Percentiles rank a stretch among this genome's conserved stretches.
phyloP scores from a whole-genome alignment of 805 yeast species.

The Kodamaea restingae region DNA sequence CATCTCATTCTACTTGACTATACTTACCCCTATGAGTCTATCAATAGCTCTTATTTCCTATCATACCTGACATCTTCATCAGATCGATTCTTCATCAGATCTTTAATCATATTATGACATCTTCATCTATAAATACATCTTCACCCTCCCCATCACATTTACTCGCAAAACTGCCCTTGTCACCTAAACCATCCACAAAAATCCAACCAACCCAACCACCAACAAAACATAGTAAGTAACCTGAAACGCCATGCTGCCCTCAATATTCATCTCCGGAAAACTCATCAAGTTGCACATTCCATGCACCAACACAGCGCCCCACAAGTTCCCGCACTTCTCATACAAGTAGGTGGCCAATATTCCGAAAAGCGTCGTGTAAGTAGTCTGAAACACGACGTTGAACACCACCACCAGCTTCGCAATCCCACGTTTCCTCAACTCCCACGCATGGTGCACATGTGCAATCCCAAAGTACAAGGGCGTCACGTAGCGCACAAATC shows the following conservation, averaged over 20 bases:
- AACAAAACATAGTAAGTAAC: slow-evolving; percentile 37
- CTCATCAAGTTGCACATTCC: slow-evolving; percentile 68
- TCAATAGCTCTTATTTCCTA: too few relatives aligned
- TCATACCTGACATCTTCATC: too few relatives aligned
- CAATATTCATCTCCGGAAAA: slow-evolving; percentile 44
- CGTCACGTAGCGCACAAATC: slow-evolving; percentile 25
- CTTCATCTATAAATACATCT: not conserved
- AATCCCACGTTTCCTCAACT: slow-evolving; percentile 12
- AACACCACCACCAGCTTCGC: slow-evolving; percentile 41
- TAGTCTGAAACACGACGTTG: slow-evolving; percentile 47
- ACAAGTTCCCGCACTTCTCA: slow-evolving; percentile 47
- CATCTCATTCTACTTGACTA: too few relatives aligned
- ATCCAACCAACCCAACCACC: slow-evolving; percentile 40
- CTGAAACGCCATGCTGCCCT: slow-evolving; percentile 15
- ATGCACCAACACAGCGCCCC: slow-evolving; percentile 59
- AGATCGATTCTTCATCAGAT: too few relatives aligned
- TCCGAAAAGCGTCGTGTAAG: slow-evolving; percentile 71
- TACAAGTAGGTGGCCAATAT: slow-evolving; percentile 55
- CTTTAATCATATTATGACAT: too few relatives aligned
- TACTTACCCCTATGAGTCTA: too few relatives aligned
- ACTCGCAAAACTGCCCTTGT: too few relatives aligned
- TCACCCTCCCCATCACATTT: not conserved
- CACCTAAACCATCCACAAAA: slow-evolving; percentile 17
- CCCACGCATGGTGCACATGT: slow-evolving; percentile 69
- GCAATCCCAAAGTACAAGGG: slow-evolving; percentile 75